Evolutionary conservation across 495 filamentous ascomycete genomes (phyloP).

Genomic region (Echria macrotheca): DNA sequence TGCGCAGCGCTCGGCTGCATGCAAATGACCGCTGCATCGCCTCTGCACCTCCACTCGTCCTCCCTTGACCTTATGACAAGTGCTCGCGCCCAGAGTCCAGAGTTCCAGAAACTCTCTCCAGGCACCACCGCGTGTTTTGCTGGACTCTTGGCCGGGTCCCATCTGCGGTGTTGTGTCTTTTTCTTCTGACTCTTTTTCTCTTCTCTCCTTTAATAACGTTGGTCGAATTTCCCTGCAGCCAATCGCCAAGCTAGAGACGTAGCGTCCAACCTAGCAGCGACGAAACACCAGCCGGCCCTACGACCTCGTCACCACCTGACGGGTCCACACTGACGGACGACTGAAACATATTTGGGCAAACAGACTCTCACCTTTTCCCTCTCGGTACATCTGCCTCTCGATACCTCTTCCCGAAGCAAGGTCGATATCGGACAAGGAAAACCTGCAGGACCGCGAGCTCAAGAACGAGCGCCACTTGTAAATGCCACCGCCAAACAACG

Average conservation of each 20-base stretch:
- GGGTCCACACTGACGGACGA: neutral
- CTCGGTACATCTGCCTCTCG: no score
- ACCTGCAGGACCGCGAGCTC: no score
- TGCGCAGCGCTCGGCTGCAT: no score
- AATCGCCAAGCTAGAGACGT: neutral
- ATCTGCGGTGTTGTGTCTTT: neutral
- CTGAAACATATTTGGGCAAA: no score
- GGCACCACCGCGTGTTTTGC: conserved; percentile 8
- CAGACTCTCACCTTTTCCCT: no score
- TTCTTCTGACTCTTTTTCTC: neutral
- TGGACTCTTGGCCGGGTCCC: neutral
- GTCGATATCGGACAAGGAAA: no score
- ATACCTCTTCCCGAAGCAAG: no score
- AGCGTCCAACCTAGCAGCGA: conserved; percentile 1
- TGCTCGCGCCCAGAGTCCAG: conserved; percentile 3
- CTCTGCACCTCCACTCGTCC: conserved; percentile 9
- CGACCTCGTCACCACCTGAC: neutral
- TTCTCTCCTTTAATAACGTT: neutral
- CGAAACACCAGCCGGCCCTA: conserved; percentile 1
- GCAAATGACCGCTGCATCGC: conserved; percentile 3
- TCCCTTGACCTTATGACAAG: neutral
- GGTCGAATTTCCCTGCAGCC: neutral
- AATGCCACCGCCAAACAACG: neutral
- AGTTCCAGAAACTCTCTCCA: conserved; percentile 6
- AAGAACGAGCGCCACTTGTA: conserved; percentile 3